phyloP scores from a whole-genome alignment of 345 rosid species.

The Gossypium anomalum region DNA sequence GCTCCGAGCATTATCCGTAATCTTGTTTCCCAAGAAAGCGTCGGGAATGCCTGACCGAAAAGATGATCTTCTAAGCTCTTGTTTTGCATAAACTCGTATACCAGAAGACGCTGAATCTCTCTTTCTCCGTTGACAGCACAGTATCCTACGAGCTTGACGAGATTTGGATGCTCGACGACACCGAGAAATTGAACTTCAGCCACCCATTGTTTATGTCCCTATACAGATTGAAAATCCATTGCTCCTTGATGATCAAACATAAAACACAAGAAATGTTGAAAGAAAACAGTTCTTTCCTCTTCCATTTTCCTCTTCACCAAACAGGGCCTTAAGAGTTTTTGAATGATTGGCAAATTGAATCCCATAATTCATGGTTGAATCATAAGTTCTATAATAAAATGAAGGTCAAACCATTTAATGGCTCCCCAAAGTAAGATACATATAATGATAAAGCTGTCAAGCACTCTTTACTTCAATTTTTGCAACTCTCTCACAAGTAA shows the following conservation, averaged over 20 bases:
- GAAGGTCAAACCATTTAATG: neutral
- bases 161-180: slow-evolving; percentile 68
- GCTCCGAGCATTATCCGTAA: slow-evolving; percentile 67
- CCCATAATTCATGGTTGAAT: neutral
- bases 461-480: neutral
- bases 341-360: neutral
- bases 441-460: neutral
- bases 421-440: neutral
- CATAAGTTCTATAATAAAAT: neutral
- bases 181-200: slow-evolving; percentile 88
- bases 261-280: neutral
- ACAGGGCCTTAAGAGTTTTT: neutral
- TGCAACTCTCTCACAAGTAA: neutral
- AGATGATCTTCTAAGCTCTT: slow-evolving; percentile 86
- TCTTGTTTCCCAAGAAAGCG: slow-evolving; percentile 67
- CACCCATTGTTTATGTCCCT: slow-evolving; percentile 96
- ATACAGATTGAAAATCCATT: neutral
- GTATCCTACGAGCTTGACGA: slow-evolving; percentile 83
- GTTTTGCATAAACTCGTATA: slow-evolving; percentile 74
- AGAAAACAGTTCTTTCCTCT: neutral
- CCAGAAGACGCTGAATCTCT: slow-evolving; percentile 72
- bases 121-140: slow-evolving; percentile 66
- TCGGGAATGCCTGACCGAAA: slow-evolving; percentile 41
- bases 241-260: neutral
- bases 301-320: neutral